Evolutionary conservation across 2,329 filamentous ascomycete genomes (phyloP).

Genomic region (Sporothrix variecibatus): DNA sequence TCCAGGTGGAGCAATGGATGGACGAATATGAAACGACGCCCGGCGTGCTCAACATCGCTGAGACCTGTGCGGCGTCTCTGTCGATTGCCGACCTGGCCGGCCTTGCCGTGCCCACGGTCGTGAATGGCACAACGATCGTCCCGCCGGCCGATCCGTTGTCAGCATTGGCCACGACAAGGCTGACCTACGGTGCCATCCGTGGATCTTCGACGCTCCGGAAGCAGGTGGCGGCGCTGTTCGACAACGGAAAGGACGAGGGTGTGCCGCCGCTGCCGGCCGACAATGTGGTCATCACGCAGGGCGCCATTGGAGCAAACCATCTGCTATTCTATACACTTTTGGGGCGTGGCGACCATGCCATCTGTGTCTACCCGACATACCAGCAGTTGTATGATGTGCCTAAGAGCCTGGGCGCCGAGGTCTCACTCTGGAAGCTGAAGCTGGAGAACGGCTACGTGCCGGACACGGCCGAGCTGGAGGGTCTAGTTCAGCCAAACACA

Average conservation of each 20-base stretch:
- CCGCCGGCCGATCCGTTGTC: conserved; percentile 42
- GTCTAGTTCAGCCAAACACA: conserved; percentile 66
- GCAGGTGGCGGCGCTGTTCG: conserved; percentile 63
- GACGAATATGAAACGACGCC: conserved; percentile 59
- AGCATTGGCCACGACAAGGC: conserved; percentile 52
- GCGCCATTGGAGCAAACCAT: conserved; percentile 84
- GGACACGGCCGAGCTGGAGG: conserved; percentile 65
- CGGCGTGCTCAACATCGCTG: conserved; percentile 68
- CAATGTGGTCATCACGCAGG: conserved; percentile 74
- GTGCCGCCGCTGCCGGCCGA: conserved; percentile 54
- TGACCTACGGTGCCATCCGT: conserved; percentile 73
- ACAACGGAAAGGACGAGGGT: conserved; percentile 29
- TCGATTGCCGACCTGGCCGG: conserved; percentile 67
- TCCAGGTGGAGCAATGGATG: conserved; percentile 75
- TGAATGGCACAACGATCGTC: conserved; percentile 31
- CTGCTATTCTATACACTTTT: conserved; percentile 73
- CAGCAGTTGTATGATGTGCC: conserved; percentile 81
- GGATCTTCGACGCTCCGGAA: conserved; percentile 66
- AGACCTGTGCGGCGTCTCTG: conserved; percentile 76
- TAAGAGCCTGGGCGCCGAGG: conserved; percentile 71
- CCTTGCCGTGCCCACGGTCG: conserved; percentile 57
- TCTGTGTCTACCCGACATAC: conserved; percentile 86
- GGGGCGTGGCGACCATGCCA: conserved; percentile 74
- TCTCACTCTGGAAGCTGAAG: conserved; percentile 73
- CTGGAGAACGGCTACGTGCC: conserved; percentile 67